Evolutionary conservation across 352 stramenopile species (phyloP).

Genomic region (Pythium oligandrum): DNA sequence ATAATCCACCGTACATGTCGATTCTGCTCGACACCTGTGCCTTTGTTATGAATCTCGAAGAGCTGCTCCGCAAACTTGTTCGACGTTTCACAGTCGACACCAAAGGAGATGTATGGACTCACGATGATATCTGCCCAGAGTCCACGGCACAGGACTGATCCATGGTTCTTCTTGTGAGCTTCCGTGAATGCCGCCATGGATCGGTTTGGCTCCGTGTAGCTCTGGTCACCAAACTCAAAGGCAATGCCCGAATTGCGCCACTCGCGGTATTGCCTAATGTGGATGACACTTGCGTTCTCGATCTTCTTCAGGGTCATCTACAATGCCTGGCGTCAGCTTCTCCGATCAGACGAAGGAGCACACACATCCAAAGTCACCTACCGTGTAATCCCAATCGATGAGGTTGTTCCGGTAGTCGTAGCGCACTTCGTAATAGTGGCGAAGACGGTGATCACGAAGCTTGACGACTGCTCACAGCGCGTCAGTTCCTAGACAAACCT

Average conservation of each 20-base stretch:
- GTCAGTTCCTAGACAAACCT: not conserved
- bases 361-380: slow-evolving; percentile 12
- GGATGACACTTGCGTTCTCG: slow-evolving; percentile 89
- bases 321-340: not conserved
- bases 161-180: slow-evolving; percentile 67
- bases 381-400: slow-evolving; percentile 95
- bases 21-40: slow-evolving; percentile 91
- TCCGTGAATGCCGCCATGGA: slow-evolving; percentile 89
- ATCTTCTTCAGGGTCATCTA: slow-evolving; percentile 84
- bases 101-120: slow-evolving; percentile 89
- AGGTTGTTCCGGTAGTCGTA: slow-evolving; percentile 92
- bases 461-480: slow-evolving; percentile 35
- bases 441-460: slow-evolving; percentile 85
- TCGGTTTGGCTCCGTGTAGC: slow-evolving; percentile 87
- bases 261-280: slow-evolving; percentile 88
- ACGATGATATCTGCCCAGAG: slow-evolving; percentile 92
- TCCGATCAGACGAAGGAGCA: too few species aligned
- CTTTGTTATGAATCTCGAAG: slow-evolving; percentile 93
- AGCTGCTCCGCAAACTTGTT: slow-evolving; percentile 82
- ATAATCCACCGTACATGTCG: slow-evolving; percentile 58
- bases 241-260: slow-evolving; percentile 92
- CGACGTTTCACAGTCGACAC: slow-evolving; percentile 71
- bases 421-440: slow-evolving; percentile 88
- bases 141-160: slow-evolving; percentile 74
- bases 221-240: slow-evolving; percentile 94